These are phyloP conservation scores for Tricholoma sp. DNA, from an alignment of 768 basidiomycete genomes.

Conservation along the genomic window DNA sequence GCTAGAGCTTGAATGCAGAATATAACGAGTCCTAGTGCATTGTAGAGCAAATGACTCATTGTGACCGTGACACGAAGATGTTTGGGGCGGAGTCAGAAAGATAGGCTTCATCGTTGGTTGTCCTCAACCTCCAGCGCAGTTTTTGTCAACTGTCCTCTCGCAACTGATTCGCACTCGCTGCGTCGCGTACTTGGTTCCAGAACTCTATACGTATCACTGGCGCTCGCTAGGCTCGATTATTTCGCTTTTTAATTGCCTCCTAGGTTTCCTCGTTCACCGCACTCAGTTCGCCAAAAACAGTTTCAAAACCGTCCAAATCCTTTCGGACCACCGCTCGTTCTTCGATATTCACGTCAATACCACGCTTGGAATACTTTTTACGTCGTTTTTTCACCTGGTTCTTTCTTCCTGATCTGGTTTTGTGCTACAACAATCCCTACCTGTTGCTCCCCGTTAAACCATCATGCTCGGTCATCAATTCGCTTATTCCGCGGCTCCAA, in stretches of 20 bases:
- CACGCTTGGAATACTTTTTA: constrained; percentile 23
- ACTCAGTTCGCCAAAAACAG: constrained; percentile 24
- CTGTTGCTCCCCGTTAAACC: constrained; percentile 16
- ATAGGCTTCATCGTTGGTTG: constrained; percentile 38
- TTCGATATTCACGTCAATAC: constrained; percentile 19
- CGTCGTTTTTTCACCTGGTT: constrained; percentile 19
- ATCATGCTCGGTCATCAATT: constrained; percentile 86
- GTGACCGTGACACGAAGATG: constrained; percentile 28
- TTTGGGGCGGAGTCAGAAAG: constrained; percentile 43
- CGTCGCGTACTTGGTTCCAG: constrained; percentile 17
- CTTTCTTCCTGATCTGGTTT: constrained; percentile 8
- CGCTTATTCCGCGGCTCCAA: constrained; percentile 88
- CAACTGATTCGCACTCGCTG: constrained; percentile 21
- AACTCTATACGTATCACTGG: constrained; percentile 12
- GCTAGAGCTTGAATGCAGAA: no score
- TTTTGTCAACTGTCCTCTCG: constrained; percentile 22
- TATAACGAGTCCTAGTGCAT: no score
- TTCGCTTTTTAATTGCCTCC: constrained; percentile 23
- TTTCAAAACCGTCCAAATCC: constrained; percentile 23
- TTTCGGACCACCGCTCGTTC: constrained; percentile 15
- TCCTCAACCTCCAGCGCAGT: constrained; percentile 40
- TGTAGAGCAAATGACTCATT: not conserved
- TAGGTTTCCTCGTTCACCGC: constrained; percentile 22
- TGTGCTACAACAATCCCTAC: constrained; percentile 6
- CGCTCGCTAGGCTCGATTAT: constrained; percentile 21